Conservation (phyloP, 1,139 yeast genomes). For the Taiozyma sp. region DNA sequence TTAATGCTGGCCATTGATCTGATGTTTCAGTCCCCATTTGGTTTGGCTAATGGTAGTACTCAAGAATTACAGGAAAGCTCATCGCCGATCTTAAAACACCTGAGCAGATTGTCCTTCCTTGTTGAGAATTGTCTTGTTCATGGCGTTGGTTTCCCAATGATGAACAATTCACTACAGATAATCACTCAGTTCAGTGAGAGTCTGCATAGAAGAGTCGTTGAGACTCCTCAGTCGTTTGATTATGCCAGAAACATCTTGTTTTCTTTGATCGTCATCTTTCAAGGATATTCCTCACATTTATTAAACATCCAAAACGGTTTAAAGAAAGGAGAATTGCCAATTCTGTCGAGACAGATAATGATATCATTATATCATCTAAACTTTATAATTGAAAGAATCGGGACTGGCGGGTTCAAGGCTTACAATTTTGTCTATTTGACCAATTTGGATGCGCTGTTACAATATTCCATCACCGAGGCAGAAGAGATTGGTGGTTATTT, state of each 20-base stretch:
- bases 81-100: slow-evolving; percentile 45
- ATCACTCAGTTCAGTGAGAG: slow-evolving; percentile 17
- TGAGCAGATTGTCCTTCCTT: slow-evolving; percentile 45
- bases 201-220: slow-evolving; percentile 6
- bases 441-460: slow-evolving; percentile 42
- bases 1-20: slow-evolving; percentile 18
- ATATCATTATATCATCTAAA: slow-evolving; percentile 47
- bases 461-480: slow-evolving; percentile 28
- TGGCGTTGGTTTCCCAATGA: slow-evolving; percentile 19
- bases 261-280: slow-evolving; percentile 48
- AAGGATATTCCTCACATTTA: slow-evolving; percentile 47
- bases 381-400: slow-evolving; percentile 54
- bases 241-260: slow-evolving; percentile 43
- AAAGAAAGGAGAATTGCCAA: slow-evolving; percentile 13
- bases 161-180: slow-evolving; percentile 27
- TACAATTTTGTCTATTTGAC: slow-evolving; percentile 62
- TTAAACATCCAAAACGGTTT: slow-evolving; percentile 19
- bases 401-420: slow-evolving; percentile 67
- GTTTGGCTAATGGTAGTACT: slow-evolving; percentile 17
- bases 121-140: slow-evolving; percentile 31
- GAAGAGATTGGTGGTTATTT: slow-evolving; percentile 38
- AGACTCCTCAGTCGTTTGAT: slow-evolving; percentile 19
- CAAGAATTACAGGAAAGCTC: slow-evolving; percentile 2
- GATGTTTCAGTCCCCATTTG: slow-evolving; percentile 26
- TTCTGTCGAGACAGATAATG: slow-evolving; percentile 36